phyloP scores from a whole-genome alignment of 495 filamentous ascomycete species.

The Friedmanniomyces endolithicus region DNA sequence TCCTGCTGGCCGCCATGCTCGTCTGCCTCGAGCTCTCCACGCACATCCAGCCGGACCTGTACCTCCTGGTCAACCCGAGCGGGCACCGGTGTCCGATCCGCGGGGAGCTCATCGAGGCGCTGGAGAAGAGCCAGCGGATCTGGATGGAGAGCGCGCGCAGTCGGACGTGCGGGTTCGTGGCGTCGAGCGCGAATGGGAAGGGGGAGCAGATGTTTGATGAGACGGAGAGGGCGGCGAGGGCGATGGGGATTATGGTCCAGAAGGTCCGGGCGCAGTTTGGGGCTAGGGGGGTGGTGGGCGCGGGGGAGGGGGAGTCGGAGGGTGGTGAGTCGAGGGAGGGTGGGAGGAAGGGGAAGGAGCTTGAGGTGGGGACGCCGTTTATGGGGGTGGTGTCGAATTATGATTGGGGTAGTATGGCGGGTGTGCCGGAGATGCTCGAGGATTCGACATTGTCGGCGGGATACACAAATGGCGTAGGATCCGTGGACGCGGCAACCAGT shows the following conservation, averaged over 20 bases:
- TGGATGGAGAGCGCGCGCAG: conserved; percentile 5
- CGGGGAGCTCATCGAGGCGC: conserved; percentile 10
- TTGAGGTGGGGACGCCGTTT: background rate
- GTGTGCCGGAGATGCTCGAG: background rate
- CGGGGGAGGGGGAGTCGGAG: background rate
- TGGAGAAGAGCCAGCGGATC: conserved; percentile 18
- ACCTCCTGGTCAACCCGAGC: background rate
- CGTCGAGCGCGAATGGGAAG: background rate
- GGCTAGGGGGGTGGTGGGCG: background rate
- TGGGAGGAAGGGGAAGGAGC: background rate
- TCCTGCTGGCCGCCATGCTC: conserved; percentile 42
- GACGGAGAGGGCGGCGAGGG: conserved; percentile 18
- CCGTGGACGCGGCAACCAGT: background rate
- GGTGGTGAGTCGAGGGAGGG: background rate
- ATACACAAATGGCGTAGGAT: no score
- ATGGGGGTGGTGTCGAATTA: background rate
- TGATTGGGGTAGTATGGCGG: background rate
- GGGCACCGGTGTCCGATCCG: conserved; percentile 8
- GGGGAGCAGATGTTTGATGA: conserved; percentile 13
- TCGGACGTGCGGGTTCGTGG: background rate
- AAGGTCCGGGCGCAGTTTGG: conserved; percentile 7
- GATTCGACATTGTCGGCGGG: background rate
- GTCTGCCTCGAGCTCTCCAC: conserved; percentile 36
- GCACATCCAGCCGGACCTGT: conserved; percentile 3
- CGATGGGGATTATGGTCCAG: conserved; percentile 17